Base-by-base conservation (phyloP, 352 stramenopile species). In the Phytophthora syringae region DNA sequence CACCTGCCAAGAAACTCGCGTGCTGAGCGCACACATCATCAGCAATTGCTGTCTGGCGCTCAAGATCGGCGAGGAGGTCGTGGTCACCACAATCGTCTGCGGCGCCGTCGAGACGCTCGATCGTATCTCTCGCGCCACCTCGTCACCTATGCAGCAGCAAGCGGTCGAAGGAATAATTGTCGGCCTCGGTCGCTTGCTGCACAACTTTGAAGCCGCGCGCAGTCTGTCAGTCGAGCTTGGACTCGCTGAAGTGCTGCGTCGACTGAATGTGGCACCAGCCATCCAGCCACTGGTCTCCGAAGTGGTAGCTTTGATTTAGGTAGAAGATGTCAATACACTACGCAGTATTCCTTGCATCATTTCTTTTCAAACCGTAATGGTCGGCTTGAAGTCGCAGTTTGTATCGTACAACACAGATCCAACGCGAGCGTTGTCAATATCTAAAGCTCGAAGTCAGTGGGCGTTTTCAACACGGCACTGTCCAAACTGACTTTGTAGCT, bases 1-100 rank as follows among this genome's bases (percentile, higher is more conserved):
- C 20, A 56, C 64, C 0, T 67, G 69, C 21, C 56, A 79, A 36
- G 72, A 90, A 27, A 52, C 79, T 52, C 75, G 82, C 21, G 66
- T 89, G 21, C 55, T 94, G 16, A 80, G 82, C 21, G 77, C 82
- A 27, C 76, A 76, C 42, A 63, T 93, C 22, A 77, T 94, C 30
- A 77, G 80, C 67, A 94, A 94, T 56, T 90, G 83, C 67, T 91
- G 78, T 48, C 66, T 89, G 39, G 77, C 82, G 16, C 74, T 91
- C 44, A 63, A 82, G 39, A 74, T 88, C 10, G 86, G 86, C 30
- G 82, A 94, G 44, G 82, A 92, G 28, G 65, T 88, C 13, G 70
- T 91, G 30, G 74, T 93, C 54, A 91, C 82, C 24, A 88, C 79
- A 15, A 72, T 94, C 20, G 70, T 94, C 21, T 90, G 82, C 25